Evolutionary conservation across 2,329 filamentous ascomycete genomes (phyloP), one percentile per base, ranked within the genome.

Genomic region (Colletotrichum truncatum): DNA sequence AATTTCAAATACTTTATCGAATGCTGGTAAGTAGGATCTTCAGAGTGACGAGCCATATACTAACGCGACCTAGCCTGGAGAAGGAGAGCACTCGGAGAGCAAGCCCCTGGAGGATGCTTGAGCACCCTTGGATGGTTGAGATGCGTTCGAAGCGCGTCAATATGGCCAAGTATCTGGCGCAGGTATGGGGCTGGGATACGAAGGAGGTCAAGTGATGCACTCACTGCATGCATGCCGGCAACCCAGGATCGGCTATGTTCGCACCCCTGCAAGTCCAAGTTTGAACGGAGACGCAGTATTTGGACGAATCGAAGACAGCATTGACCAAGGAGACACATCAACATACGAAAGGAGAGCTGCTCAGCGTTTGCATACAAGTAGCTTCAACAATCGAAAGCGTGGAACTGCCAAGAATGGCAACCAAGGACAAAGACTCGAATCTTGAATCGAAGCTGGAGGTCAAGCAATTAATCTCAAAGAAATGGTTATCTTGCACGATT

Each of bases 1-100:
- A 97, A 93, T 75, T 98, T 99, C 81, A 99, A 99, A 78, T 98
- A 98, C 77, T 99, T 99, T 73, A 98, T 99, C 73, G 94, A 98
- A 81, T 98, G 94, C 88, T 98, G 96, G 95, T 98, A 87, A 76
- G 93, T 90, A 59, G 12, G 21, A 34, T 12, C 14, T 28, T 11
- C 38, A n/a, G 46, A 23, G 48, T 11, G 36, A 18, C 46, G 38
- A 9, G 10, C 49, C 6, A 36, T 39, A n/a, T 7, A 18, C 62
- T 70, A 58, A 64, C 6, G 38, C 55, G 30, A 45, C 6, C 6
- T 69, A 98, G 96, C 81, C 87, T 99, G 63, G 96, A 99, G 79
- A 99, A 99, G 81, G 93, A 98, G 72, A 90, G 93, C 18, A 87
- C 86, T 63, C 89, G 94, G 73, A 87, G 96, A 76, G 96, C 95